Evolutionary conservation across 176 grass and related monocot genomes (phyloP), one percentile per base, ranked within the genome.

Genomic region (Musa itinerans): DNA sequence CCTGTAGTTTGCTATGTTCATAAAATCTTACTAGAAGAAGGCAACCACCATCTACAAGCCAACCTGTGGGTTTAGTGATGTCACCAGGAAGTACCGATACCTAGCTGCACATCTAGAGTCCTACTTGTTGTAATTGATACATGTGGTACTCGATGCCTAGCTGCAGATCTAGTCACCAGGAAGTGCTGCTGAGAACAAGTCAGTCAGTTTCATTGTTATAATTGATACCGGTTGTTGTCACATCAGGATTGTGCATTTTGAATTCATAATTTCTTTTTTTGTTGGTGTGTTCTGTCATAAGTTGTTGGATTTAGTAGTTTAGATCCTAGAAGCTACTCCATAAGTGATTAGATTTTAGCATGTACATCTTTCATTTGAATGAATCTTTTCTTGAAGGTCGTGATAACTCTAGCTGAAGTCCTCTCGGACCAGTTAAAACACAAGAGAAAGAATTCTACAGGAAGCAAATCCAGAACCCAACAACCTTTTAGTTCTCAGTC

Each of bases 351-450:
- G 14, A 15, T 74, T 69, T 52, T n/a, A 74, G 68, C 21, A 71
- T 43, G 80, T 59, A 71, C 76, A 71, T 0, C 58, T 22, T 16
- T 25, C 10, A 27, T 55, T 62, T 24, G n/a, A 63, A 9, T 73
- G 9, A 53, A 79, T 22, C 84, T 75, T 51, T 54, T 71, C 78
- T 93, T 91, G 75, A 76, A 98, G 94, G 86, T 91, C 24, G 69
- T 93, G 75, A 78, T 79, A 80, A 61, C 84, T 74, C 73, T 93
- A 74, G 94, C 86, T 78, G 90, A 93, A 85, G 63, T 91, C 63
- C 59, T 93, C 65, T 97, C 87, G 77, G 93, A 93, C 65, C 80
- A 89, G 78, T 78, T 77, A 78, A 89, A 93, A 85, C 51, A 50
- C 57, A 90, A 88, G 62, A 26, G 26, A 29, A 89, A 90, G 81